Evolutionary conservation across 306 rosid genomes (phyloP).

Genomic region (Pyrus communis): DNA sequence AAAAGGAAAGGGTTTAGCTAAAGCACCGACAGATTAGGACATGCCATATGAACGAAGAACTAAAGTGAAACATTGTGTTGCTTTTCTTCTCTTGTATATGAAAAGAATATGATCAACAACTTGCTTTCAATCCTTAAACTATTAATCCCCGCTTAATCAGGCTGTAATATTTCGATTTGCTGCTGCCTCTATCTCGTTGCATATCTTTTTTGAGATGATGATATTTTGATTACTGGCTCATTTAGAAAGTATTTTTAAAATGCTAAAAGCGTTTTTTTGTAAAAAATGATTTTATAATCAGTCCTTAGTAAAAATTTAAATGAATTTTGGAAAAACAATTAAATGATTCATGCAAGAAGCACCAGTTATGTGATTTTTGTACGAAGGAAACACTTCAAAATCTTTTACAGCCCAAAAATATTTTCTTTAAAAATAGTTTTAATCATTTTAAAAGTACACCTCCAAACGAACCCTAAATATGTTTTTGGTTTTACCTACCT

Average conservation of each 20-base stretch:
- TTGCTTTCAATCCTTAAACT: slow-evolving; percentile 17
- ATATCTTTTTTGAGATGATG: neutral
- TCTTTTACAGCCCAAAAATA: too few species aligned
- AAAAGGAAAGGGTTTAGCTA: neutral
- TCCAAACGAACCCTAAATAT: neutral
- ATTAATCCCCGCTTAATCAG: slow-evolving; percentile 15
- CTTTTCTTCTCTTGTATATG: neutral
- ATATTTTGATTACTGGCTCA: too few species aligned
- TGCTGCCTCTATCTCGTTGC: neutral
- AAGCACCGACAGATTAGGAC: slow-evolving; percentile 32
- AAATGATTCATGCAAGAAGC: too few species aligned
- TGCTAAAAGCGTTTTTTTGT: too few species aligned
- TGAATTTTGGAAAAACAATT: too few species aligned
- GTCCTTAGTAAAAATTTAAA: too few species aligned
- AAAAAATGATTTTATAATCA: too few species aligned
- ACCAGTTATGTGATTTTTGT: too few species aligned
- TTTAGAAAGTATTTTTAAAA: too few species aligned
- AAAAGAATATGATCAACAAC: neutral
- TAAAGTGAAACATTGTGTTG: slow-evolving; percentile 14
- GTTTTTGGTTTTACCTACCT: neutral
- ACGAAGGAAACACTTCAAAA: too few species aligned
- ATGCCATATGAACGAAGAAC: slow-evolving; percentile 10
- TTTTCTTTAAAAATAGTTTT: too few species aligned
- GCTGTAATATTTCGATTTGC: slow-evolving; percentile 4
- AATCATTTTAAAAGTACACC: too few species aligned